Evolutionary conservation across 2,329 filamentous ascomycete genomes (phyloP).

Genomic region (Phoma herbarum): DNA sequence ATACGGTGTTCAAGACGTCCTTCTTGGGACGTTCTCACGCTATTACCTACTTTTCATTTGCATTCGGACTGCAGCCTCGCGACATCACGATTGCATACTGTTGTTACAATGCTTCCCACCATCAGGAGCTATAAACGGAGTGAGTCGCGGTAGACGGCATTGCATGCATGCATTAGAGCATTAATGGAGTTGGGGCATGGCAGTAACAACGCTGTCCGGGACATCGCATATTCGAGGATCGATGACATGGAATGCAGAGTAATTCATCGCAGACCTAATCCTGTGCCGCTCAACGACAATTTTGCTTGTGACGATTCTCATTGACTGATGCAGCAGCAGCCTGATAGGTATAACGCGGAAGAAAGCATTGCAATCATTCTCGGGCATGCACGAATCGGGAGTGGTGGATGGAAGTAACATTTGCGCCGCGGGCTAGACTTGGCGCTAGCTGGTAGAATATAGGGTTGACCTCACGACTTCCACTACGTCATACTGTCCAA

Average conservation of each 20-base stretch:
- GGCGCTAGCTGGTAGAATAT: conserved; percentile 10
- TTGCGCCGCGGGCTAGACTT: conserved; percentile 5
- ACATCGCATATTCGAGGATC: neutral
- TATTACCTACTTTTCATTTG: neutral
- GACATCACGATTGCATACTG: neutral
- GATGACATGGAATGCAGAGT: neutral
- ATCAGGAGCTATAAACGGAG: neutral
- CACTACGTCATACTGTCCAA: conserved; percentile 12
- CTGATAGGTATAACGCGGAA: neutral
- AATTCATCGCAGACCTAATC: neutral
- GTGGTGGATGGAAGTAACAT: conserved; percentile 3
- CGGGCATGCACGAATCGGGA: neutral
- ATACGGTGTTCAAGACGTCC: conserved; percentile 1
- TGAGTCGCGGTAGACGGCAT: neutral
- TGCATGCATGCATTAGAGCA: neutral
- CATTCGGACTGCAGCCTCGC: neutral
- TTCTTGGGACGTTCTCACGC: neutral
- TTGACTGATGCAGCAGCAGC: neutral
- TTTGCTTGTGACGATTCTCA: neutral
- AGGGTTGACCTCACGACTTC: conserved; percentile 18
- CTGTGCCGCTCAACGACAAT: neutral
- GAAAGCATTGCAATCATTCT: neutral
- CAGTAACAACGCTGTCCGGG: neutral
- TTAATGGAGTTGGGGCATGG: neutral
- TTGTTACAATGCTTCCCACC: neutral